Conservation (phyloP, 2,329 filamentous ascomycete species). For the Colletotrichum tropicicola region DNA sequence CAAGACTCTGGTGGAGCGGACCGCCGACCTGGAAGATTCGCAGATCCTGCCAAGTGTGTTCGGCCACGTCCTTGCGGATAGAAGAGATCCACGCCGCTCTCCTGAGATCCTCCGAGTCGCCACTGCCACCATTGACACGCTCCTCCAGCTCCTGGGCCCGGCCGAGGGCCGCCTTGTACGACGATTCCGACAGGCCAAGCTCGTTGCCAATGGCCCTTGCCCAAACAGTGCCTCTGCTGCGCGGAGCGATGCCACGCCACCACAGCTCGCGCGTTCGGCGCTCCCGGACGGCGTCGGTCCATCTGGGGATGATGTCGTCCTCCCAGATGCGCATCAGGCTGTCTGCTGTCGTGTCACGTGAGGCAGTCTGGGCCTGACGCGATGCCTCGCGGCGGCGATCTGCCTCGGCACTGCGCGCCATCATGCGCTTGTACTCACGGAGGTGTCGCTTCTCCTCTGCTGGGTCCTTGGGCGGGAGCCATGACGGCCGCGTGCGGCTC, state of each 20-base stretch:
- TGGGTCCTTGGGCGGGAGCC: constrained; percentile 87
- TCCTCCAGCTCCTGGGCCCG: constrained; percentile 71
- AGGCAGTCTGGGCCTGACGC: constrained; percentile 59
- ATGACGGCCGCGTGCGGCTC: constrained; percentile 82
- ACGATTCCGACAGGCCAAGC: constrained; percentile 71
- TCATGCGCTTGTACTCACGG: constrained; percentile 86
- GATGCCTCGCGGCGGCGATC: constrained; percentile 67
- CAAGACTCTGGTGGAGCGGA: constrained; percentile 72
- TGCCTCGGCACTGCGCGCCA: constrained; percentile 69
- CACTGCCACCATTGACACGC: constrained; percentile 60
- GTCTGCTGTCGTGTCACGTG: constrained; percentile 63
- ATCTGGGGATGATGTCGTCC: constrained; percentile 78
- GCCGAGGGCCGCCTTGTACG: constrained; percentile 75
- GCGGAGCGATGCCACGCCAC: constrained; percentile 82
- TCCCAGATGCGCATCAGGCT: constrained; percentile 75
- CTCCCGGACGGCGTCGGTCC: constrained; percentile 75
- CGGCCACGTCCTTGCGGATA: constrained; percentile 71
- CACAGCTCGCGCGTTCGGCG: constrained; percentile 78
- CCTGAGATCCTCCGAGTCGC: constrained; percentile 61
- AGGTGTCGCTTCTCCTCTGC: constrained; percentile 91
- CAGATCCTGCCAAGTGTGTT: constrained; percentile 75
- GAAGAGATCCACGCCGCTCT: constrained; percentile 69
- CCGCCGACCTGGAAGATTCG: constrained; percentile 75
- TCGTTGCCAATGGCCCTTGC: constrained; percentile 77
- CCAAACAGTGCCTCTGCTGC: constrained; percentile 77